Evolutionary conservation across 2,329 filamentous ascomycete genomes (phyloP).

Genomic region (Cladosporium sp.): DNA sequence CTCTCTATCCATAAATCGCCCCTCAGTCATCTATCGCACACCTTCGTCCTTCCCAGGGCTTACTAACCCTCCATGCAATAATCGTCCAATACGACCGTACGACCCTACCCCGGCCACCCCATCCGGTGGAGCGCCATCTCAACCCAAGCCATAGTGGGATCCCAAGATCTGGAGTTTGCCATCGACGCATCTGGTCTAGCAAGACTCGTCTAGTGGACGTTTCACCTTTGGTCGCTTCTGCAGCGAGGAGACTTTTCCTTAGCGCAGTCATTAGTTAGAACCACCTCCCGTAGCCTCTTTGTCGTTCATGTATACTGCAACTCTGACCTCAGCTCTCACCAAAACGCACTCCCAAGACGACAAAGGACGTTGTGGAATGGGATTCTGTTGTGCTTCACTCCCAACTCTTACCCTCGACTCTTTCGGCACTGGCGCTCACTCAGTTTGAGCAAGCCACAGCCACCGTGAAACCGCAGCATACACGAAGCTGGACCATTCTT

Average conservation of each 20-base stretch:
- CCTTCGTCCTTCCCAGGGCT: not conserved
- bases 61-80: not conserved
- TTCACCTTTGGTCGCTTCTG: slow-evolving; percentile 12
- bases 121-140: slow-evolving; percentile 1
- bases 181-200: slow-evolving; percentile 8
- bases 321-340: slow-evolving; percentile 6
- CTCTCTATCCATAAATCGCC: not conserved
- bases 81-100: slow-evolving; percentile 1
- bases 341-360: not conserved
- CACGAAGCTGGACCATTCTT: not conserved
- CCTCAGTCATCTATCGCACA: not conserved
- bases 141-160: not conserved
- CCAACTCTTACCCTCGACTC: not conserved
- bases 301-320: not conserved
- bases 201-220: slow-evolving; percentile 9
- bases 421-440: not conserved
- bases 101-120: not conserved
- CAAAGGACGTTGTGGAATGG: not conserved
- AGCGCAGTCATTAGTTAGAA: slow-evolving; percentile 7
- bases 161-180: slow-evolving; percentile 7
- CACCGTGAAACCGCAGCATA: slow-evolving; percentile 4
- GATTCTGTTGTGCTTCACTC: slow-evolving; percentile 1
- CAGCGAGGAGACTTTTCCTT: slow-evolving; percentile 11
- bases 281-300: not conserved
- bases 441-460: slow-evolving; percentile 5